Evolutionary conservation across 345 rosid genomes (phyloP), one percentile per base, ranked within the genome.

Genomic region (Rhodomyrtus tomentosa): DNA sequence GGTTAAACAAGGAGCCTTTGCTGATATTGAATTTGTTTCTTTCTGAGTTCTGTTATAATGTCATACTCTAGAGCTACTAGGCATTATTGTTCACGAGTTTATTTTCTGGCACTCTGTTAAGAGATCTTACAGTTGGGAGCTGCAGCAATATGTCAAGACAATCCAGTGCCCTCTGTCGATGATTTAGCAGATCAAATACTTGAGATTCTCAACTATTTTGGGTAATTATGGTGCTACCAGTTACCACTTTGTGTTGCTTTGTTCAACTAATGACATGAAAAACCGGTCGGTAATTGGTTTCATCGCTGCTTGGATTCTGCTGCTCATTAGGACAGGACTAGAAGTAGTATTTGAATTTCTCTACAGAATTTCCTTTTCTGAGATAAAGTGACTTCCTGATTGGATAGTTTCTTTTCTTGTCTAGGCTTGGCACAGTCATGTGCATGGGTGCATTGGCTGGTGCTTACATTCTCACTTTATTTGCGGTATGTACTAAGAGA

Each of bases 381-480:
- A 32, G 76, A 68, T 32, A 68, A 24, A 68, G 76, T 68, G 10
- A 68, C 58, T 42, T 90, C 72, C 84, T 90, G 62, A 88, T 79
- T 84, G 72, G 51, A 68, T 76, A 82, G 36, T 42, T n/a, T 55
- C 32, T 52, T 29, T 76, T 40, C 48, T 45, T 55, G 8, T 82
- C 50, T 89, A 96, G 99, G 89, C 96, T 95, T 83, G 95, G 92
- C 81, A 88, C 93, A 51, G 98, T 96, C 59, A 96, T 95, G 98
- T 96, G 98, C 88, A 91, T 95, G 95, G 99, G 98, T 83, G 94
- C 93, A 68, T 94, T 96, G 22, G 97, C 98, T 4, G 98, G 99
- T 87, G 99, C 98, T 87, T 95, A 93, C 89, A 88, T 95, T 85
- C 95, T 96, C 82, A 90, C 95, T 62, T 89, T 94, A 55, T 96